Conservation (phyloP, 2,329 filamentous ascomycete species). For the Colletotrichum coccodes region DNA sequence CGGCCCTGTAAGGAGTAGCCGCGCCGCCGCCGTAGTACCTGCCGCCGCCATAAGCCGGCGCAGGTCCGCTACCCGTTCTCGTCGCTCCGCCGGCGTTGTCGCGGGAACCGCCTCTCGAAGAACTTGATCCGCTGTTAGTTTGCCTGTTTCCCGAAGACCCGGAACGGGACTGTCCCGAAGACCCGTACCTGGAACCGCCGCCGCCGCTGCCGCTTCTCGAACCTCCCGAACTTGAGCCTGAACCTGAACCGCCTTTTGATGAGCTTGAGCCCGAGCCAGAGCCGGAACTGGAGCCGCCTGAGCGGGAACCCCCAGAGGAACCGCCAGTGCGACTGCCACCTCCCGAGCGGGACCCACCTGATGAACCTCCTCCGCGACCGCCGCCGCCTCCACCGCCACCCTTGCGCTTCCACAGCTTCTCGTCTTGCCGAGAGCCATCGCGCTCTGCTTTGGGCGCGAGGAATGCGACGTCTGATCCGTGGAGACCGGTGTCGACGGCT, state of each 20-base stretch:
- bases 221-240: slow-evolving; percentile 35
- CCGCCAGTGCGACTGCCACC: slow-evolving; percentile 39
- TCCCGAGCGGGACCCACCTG: slow-evolving; percentile 31
- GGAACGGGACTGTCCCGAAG: slow-evolving; percentile 4
- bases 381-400: slow-evolving; percentile 67
- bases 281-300: slow-evolving; percentile 16
- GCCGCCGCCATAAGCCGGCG: slow-evolving; percentile 69
- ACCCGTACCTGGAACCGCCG: slow-evolving; percentile 31
- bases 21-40: slow-evolving; percentile 75
- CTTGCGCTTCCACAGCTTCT: slow-evolving; percentile 68
- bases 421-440: slow-evolving; percentile 34
- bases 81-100: slow-evolving; percentile 61
- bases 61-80: slow-evolving; percentile 65
- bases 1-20: slow-evolving; percentile 67
- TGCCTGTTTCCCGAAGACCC: not conserved
- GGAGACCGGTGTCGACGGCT: slow-evolving; percentile 37
- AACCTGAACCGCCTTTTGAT: slow-evolving; percentile 37
- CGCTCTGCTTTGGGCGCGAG: slow-evolving; percentile 33
- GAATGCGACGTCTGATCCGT: slow-evolving; percentile 23
- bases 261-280: slow-evolving; percentile 31
- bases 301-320: slow-evolving; percentile 33
- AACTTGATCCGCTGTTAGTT: not conserved
- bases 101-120: slow-evolving; percentile 16
- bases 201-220: slow-evolving; percentile 21
- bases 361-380: slow-evolving; percentile 45